Evolutionary conservation across 257 asterid species (phyloP).

Genomic region (Solanum lignicaule): DNA sequence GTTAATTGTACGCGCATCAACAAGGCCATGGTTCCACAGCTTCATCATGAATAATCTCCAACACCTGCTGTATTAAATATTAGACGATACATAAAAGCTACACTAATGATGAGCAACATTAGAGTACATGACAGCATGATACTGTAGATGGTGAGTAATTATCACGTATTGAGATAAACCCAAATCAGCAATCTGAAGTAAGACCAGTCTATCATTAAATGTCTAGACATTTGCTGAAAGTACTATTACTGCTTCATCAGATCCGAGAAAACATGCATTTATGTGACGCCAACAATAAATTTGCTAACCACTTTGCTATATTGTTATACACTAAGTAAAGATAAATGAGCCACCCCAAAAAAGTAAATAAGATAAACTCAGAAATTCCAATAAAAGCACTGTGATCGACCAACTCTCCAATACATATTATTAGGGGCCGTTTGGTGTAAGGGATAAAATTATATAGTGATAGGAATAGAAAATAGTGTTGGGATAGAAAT

Average conservation of each 20-base stretch:
- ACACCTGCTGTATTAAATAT: constrained; percentile 44
- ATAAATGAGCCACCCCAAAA: background rate
- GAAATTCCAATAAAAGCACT: background rate
- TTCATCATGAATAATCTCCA: constrained; percentile 92
- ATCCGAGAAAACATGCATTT: background rate
- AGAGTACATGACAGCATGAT: background rate
- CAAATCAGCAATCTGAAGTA: background rate
- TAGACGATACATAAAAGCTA: background rate
- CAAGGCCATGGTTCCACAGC: constrained; percentile 92
- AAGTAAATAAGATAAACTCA: background rate
- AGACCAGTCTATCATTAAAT: background rate
- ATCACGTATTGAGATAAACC: background rate
- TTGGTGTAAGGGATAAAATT: no score
- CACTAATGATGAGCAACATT: background rate
- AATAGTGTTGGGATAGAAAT: no score
- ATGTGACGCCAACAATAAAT: background rate
- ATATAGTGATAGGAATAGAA: no score
- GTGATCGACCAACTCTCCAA: background rate
- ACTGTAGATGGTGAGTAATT: background rate
- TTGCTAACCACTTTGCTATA: background rate
- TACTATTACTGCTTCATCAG: background rate
- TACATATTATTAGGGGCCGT: background rate
- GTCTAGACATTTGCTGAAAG: background rate
- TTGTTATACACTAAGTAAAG: background rate
- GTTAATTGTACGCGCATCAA: constrained; percentile 77